Evolutionary conservation across 768 basidiomycete species (phyloP).

Genomic region (Zangia roseola): DNA sequence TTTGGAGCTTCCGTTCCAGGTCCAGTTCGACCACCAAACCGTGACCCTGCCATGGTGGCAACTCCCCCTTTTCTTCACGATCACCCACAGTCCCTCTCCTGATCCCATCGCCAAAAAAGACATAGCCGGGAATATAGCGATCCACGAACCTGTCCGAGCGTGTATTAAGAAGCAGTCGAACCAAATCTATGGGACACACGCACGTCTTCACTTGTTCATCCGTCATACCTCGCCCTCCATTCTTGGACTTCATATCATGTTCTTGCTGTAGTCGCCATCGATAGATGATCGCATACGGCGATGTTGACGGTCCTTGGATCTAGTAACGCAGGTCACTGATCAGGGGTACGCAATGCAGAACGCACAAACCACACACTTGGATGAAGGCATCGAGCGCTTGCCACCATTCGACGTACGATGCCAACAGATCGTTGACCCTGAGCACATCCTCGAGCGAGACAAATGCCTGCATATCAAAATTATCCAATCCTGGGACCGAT

Average conservation of each 20-base stretch:
- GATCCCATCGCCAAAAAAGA: constrained; percentile 75
- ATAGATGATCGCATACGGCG: constrained; percentile 61
- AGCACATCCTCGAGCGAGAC: constrained; percentile 52
- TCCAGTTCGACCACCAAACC: constrained; percentile 57
- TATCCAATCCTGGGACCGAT: constrained; percentile 24
- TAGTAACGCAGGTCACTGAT: constrained; percentile 13
- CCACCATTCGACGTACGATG: constrained; percentile 68
- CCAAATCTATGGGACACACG: constrained; percentile 14
- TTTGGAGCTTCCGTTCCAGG: constrained; percentile 47
- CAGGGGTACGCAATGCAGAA: neutral
- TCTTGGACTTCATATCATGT: constrained; percentile 78
- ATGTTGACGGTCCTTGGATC: constrained; percentile 38
- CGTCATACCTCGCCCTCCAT: constrained; percentile 87
- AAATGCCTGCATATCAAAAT: constrained; percentile 36
- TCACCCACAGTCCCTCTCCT: constrained; percentile 26
- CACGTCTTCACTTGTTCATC: constrained; percentile 70
- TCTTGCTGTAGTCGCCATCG: constrained; percentile 91
- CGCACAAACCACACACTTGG: constrained; percentile 48
- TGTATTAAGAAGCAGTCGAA: neutral
- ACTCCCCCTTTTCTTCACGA: constrained; percentile 15
- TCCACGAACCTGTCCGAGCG: constrained; percentile 67
- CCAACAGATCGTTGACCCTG: constrained; percentile 62
- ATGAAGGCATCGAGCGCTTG: constrained; percentile 68
- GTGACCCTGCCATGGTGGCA: constrained; percentile 45
- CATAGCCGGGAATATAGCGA: constrained; percentile 92